phyloP scores from a whole-genome alignment of 164 flowering plant genomes.

The Stephania japonica region DNA sequence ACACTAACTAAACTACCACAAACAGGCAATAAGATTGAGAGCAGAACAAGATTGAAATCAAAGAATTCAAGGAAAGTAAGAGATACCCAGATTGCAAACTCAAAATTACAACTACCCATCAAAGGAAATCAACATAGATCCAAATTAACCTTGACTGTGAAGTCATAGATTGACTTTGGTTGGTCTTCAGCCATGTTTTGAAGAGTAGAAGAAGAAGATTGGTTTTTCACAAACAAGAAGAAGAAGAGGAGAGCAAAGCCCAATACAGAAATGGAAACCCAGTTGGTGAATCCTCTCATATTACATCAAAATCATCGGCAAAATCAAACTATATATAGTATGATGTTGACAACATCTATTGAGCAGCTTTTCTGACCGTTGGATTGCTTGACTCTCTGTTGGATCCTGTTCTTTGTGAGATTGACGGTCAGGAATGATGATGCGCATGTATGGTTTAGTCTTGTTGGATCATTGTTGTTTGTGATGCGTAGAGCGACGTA shows the following conservation, averaged over 20 bases:
- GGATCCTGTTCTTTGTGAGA: background rate
- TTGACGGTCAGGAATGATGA: background rate
- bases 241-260: constrained; percentile 19
- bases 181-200: constrained; percentile 19
- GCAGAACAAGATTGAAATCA: background rate
- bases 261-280: constrained; percentile 21
- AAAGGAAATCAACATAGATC: background rate
- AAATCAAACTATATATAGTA: background rate
- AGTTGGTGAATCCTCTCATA: constrained; percentile 6
- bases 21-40: background rate
- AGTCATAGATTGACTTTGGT: constrained; percentile 32
- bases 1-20: background rate
- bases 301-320: background rate
- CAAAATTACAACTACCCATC: constrained; percentile 1
- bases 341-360: background rate
- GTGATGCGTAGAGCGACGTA: background rate
- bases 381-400: background rate
- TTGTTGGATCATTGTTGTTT: background rate
- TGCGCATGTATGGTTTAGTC: background rate
- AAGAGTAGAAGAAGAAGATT: constrained; percentile 11
- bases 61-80: background rate
- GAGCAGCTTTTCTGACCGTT: background rate
- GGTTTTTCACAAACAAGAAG: constrained; percentile 13
- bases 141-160: constrained; percentile 32
- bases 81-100: background rate